Conservation (phyloP, 108 stramenopile species). For the Seminavis robusta region DNA sequence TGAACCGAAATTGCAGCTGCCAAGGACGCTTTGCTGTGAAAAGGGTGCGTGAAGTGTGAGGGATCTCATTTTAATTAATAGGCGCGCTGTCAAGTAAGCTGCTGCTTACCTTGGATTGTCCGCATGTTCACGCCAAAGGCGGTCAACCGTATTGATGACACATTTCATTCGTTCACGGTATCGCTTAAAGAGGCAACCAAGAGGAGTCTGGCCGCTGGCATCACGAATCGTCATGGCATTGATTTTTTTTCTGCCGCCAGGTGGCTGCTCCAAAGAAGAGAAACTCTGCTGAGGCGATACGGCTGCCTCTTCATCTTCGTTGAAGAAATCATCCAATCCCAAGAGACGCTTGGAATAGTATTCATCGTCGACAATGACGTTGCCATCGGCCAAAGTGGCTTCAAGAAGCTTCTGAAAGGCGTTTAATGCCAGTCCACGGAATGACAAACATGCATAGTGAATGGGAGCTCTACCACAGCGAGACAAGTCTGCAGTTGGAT, state of each 20-base stretch:
- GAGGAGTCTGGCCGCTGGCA: constrained; percentile 31
- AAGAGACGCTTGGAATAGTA: neutral
- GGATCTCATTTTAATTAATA: too few relatives aligned
- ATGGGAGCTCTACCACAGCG: constrained; percentile 32
- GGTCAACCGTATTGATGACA: constrained; percentile 11
- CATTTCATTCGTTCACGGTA: constrained; percentile 41
- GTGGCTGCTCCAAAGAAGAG: too few relatives aligned
- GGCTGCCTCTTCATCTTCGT: constrained; percentile 1
- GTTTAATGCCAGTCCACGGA: constrained; percentile 36
- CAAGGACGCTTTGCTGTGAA: too few relatives aligned
- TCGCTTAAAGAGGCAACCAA: constrained; percentile 36
- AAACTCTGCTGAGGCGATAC: neutral
- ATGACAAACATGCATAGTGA: constrained; percentile 44
- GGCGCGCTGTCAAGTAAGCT: too few relatives aligned
- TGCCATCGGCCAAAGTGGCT: constrained; percentile 14
- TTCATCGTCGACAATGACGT: neutral
- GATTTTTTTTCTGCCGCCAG: too few relatives aligned
- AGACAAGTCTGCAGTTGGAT: constrained; percentile 9
- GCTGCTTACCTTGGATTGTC: constrained; percentile 4
- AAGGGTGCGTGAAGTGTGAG: too few relatives aligned
- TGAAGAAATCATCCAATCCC: constrained; percentile 12
- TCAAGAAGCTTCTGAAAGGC: constrained; percentile 39
- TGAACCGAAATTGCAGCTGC: constrained; percentile 26
- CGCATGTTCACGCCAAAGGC: constrained; percentile 5
- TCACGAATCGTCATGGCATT: constrained; percentile 35